Evolutionary conservation across 495 filamentous ascomycete species (phyloP).

Genomic region (Penicillium roqueforti): DNA sequence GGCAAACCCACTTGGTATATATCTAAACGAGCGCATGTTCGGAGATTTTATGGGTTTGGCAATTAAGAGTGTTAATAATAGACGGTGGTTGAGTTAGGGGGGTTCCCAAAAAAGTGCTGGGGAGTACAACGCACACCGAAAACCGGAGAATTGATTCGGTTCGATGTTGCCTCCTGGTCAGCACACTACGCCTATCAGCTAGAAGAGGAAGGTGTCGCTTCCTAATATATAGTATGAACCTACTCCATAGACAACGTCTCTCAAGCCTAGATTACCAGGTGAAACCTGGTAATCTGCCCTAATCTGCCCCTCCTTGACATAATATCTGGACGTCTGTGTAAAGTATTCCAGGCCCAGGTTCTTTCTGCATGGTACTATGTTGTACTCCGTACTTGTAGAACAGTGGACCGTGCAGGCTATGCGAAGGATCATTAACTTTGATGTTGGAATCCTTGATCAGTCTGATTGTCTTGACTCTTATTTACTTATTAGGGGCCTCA

Average conservation of each 20-base stretch:
- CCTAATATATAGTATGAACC: background rate
- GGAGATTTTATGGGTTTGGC: no score
- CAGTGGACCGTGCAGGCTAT: background rate
- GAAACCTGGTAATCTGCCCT: no score
- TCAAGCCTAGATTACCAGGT: background rate
- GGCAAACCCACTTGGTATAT: background rate
- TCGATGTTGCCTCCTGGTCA: no score
- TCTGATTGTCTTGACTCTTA: no score
- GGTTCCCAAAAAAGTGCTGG: no score
- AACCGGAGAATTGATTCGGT: background rate
- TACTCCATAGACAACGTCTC: background rate
- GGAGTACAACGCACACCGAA: background rate
- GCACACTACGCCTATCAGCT: background rate
- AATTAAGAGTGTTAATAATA: no score
- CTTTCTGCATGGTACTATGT: no score
- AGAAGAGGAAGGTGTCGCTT: conserved; percentile 1
- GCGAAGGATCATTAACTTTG: background rate
- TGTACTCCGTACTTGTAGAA: no score
- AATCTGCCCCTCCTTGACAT: background rate
- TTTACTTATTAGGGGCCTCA: background rate
- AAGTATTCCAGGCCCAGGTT: background rate
- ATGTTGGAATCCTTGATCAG: conserved; percentile 1
- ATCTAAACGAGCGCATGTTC: background rate
- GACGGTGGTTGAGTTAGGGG: no score
- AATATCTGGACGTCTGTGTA: background rate